phyloP scores from a whole-genome alignment of 2,329 filamentous ascomycete species.

The Beauveria sp. region DNA sequence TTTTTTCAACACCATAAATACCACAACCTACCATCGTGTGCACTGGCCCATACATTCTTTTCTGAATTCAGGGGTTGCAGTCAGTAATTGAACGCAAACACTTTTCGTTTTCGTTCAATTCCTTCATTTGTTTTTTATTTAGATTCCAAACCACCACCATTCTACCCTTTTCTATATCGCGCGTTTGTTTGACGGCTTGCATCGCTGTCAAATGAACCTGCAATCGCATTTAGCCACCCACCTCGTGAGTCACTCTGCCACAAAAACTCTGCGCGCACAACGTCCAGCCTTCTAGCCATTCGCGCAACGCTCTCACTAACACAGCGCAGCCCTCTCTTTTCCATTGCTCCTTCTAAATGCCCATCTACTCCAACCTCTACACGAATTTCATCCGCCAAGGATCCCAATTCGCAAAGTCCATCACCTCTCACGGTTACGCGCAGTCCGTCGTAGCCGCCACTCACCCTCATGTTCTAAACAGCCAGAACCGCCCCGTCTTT shows the following conservation, averaged over 20 bases:
- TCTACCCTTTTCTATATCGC: constrained; percentile 37
- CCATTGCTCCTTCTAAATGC: constrained; percentile 79
- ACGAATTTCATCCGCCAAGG: constrained; percentile 90
- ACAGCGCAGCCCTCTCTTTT: constrained; percentile 31
- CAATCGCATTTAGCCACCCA: constrained; percentile 39
- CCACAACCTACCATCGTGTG: constrained; percentile 6
- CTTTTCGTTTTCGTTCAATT: constrained; percentile 12
- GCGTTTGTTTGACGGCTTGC: constrained; percentile 84
- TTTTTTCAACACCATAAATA: neutral
- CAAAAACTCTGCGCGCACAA: neutral
- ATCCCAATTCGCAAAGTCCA: constrained; percentile 76
- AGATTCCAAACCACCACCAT: constrained; percentile 14
- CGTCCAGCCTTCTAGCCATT: neutral
- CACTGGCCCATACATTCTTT: constrained; percentile 15
- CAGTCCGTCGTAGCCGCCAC: constrained; percentile 95
- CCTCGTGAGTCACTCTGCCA: constrained; percentile 3
- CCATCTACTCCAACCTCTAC: constrained; percentile 61
- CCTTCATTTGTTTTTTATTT: constrained; percentile 12
- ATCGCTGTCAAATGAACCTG: constrained; percentile 98
- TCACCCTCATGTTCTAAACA: constrained; percentile 70
- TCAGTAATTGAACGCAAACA: constrained; percentile 6
- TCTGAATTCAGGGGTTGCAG: constrained; percentile 8
- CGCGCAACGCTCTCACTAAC: constrained; percentile 8
- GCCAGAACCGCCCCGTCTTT: constrained; percentile 58
- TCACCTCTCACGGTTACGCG: constrained; percentile 95